Evolutionary conservation across 345 rosid genomes (phyloP).

Genomic region (Bruguiera sexangula): DNA sequence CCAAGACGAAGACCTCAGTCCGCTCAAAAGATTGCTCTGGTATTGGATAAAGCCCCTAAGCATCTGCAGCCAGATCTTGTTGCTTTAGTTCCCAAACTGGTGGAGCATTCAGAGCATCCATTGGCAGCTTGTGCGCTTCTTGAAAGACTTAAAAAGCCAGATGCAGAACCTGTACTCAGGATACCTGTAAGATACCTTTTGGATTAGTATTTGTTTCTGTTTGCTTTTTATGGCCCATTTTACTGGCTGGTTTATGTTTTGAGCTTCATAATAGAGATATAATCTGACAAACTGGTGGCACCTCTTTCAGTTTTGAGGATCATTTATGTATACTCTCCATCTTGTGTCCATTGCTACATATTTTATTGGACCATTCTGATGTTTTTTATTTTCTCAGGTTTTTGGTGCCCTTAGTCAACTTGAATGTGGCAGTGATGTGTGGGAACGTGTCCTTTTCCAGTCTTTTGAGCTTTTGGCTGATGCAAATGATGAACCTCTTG

Average conservation of each 20-base stretch:
- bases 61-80: constrained; percentile 87
- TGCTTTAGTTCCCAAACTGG: constrained; percentile 93
- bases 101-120: constrained; percentile 93
- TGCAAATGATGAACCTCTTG: constrained; percentile 72
- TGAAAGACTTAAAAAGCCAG: constrained; percentile 78
- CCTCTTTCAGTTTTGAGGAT: constrained; percentile 13
- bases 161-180: constrained; percentile 77
- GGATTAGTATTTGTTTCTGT: constrained; percentile 8
- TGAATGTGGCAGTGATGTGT: constrained; percentile 77
- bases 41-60: constrained; percentile 91
- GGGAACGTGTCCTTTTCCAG: constrained; percentile 73
- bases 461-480: constrained; percentile 67
- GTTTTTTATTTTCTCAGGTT: constrained; percentile 49
- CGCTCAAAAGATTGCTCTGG: constrained; percentile 88
- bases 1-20: constrained; percentile 93
- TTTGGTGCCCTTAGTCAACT: constrained; percentile 84
- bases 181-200: constrained; percentile 68
- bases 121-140: constrained; percentile 87
- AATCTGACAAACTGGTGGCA: not conserved
- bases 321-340: not conserved
- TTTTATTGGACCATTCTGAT: constrained; percentile 1
- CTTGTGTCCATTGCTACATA: not conserved
- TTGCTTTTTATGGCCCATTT: constrained; percentile 12
- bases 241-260: constrained; percentile 1
- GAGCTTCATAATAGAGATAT: not conserved